Percentiles rank a stretch among this genome's conserved stretches.
These are phyloP conservation scores for Boletus speciosus DNA, from an alignment of 768 basidiomycete species.

Conservation along the genomic window DNA sequence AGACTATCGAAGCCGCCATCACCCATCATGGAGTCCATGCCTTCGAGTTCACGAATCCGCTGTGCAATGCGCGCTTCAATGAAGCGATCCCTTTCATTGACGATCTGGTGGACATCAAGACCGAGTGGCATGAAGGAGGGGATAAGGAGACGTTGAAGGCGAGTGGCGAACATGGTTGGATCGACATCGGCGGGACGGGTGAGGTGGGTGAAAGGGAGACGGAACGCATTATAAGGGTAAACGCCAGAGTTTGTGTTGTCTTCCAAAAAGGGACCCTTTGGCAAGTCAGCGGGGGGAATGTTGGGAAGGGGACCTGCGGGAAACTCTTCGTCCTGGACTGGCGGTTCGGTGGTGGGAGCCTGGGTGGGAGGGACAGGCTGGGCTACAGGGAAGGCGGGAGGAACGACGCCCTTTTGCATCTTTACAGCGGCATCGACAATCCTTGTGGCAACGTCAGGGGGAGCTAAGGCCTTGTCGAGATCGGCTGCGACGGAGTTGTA, in stretches of 20 bases:
- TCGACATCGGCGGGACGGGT: constrained; percentile 60
- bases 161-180: constrained; percentile 62
- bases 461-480: constrained; percentile 62
- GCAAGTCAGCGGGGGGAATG: constrained; percentile 55
- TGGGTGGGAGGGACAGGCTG: constrained; percentile 24
- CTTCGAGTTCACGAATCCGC: constrained; percentile 82
- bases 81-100: constrained; percentile 89
- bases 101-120: constrained; percentile 86
- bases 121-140: constrained; percentile 90
- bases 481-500: constrained; percentile 59
- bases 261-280: constrained; percentile 75
- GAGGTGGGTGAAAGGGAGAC: constrained; percentile 78
- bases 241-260: constrained; percentile 76
- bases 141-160: constrained; percentile 75
- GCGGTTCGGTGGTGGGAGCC: constrained; percentile 27
- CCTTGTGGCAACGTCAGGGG: constrained; percentile 55
- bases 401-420: constrained; percentile 52
- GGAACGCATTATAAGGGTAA: constrained; percentile 90
- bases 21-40: constrained; percentile 74
- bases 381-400: constrained; percentile 19
- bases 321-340: constrained; percentile 54
- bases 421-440: constrained; percentile 77
- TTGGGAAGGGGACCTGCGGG: constrained; percentile 33
- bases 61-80: constrained; percentile 87
- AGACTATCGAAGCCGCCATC: constrained; percentile 64